Conservation (phyloP, 768 basidiomycete species). For the Pleurotus tuoliensis region DNA sequence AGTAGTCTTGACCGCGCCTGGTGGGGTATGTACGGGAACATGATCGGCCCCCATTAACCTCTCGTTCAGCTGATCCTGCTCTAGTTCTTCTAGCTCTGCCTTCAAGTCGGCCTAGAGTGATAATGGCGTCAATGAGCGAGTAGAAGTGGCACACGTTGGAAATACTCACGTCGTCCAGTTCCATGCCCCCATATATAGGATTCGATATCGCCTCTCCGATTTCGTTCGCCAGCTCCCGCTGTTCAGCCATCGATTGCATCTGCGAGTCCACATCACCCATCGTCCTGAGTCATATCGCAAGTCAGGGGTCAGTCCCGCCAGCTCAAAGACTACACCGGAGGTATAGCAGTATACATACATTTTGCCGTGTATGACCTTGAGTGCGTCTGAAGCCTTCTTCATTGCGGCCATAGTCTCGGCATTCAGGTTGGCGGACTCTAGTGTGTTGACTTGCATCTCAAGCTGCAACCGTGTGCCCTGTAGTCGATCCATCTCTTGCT, state of each 20-base stretch:
- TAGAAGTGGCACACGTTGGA: not conserved
- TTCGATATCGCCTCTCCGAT: slow-evolving; percentile 85
- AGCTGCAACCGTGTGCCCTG: slow-evolving; percentile 85
- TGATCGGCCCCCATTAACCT: slow-evolving; percentile 83
- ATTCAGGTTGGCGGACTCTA: slow-evolving; percentile 97
- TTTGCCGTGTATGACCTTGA: slow-evolving; percentile 85
- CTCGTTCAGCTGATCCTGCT: slow-evolving; percentile 85
- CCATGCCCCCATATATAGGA: slow-evolving; percentile 51
- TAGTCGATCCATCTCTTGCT: slow-evolving; percentile 82
- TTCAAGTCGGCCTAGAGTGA: slow-evolving; percentile 66
- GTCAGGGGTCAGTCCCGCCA: not conserved
- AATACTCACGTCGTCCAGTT: slow-evolving; percentile 66
- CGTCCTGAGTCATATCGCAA: slow-evolving; percentile 43
- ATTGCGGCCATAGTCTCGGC: slow-evolving; percentile 96
- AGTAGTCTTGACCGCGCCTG: slow-evolving; percentile 43
- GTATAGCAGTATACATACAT: slow-evolving; percentile 54
- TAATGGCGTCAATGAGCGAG: slow-evolving; percentile 3
- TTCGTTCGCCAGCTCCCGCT: slow-evolving; percentile 90
- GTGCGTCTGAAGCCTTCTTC: slow-evolving; percentile 90
- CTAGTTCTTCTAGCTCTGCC: slow-evolving; percentile 79
- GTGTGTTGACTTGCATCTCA: slow-evolving; percentile 94
- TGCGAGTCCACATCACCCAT: slow-evolving; percentile 87
- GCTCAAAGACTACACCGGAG: not conserved
- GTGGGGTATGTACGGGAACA: slow-evolving; percentile 83
- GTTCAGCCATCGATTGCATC: slow-evolving; percentile 85